Evolutionary conservation across 768 basidiomycete species (phyloP), one percentile per base, ranked within the genome.

Genomic region (Terana coerulea): DNA sequence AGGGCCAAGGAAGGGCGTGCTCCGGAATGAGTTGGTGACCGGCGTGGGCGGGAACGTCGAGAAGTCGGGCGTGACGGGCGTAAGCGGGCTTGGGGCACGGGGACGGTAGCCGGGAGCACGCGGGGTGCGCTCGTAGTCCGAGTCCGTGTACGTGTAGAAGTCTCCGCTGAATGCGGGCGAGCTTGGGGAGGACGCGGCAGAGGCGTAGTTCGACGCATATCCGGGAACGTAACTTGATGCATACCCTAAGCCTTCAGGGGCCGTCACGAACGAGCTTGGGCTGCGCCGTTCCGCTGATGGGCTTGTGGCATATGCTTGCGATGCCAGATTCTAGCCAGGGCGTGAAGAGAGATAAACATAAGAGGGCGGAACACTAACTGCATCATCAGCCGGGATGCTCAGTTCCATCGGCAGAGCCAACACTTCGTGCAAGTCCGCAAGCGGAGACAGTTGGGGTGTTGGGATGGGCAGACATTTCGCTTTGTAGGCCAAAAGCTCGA

Each of bases 401-500:
- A 26, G 3, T 3, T 25, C 35, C 45, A 46, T 34, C 14, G 45
- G 43, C 24, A 36, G 21, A 39, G 24, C 31, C 17, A 52, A 22
- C 11, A 29, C 44, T 12, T 42, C 25, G 8, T 35, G 22, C 24
- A 28, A 40, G n/a, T 39, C 51, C 3, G 26, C 24, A 19, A 42
- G 24, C 6, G 36, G 30, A 1, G 37, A 22, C 19, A 47, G 30
- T 3, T 36, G 55, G 4, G 46, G 39, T 14, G 40, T 15, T 12
- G 55, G 51, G 35, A 56, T 44, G 21, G 55, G 50, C 12, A 56
- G 40, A 17, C 15, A 14, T 21, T 34, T 52, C n/a, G 30, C 43
- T 9, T 12, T 21, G 5, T 12, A 1, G 2, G 54, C 49, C 17
- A 55, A 22, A 17, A 26, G 25, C 30, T 55, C 54, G 17, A 55